Conservation (phyloP, 345 rosid species). For the Populus simonii region DNA sequence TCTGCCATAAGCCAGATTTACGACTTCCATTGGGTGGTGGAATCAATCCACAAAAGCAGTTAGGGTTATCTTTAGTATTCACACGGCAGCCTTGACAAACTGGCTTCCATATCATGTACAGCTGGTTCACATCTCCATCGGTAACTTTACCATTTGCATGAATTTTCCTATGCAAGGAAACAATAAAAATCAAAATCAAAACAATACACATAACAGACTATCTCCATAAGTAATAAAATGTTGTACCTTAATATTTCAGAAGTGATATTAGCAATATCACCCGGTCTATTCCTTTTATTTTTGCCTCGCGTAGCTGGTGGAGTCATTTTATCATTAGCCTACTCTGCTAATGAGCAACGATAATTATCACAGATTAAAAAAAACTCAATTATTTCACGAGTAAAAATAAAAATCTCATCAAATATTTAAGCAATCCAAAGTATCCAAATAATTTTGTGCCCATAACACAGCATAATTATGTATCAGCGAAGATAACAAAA, state of each 20-base stretch:
- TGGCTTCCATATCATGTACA: conserved; percentile 71
- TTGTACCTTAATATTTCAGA: conserved; percentile 54
- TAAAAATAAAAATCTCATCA: background rate
- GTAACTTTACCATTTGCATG: conserved; percentile 59
- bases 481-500: background rate
- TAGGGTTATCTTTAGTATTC: conserved; percentile 87
- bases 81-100: conserved; percentile 94
- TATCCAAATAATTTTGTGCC: no score
- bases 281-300: conserved; percentile 56
- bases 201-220: background rate
- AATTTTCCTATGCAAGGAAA: conserved; percentile 53
- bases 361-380: background rate
- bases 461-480: background rate
- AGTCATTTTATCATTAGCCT: conserved; percentile 52
- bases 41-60: conserved; percentile 83
- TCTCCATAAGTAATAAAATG: conserved; percentile 7
- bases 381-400: background rate
- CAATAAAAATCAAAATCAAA: conserved; percentile 6
- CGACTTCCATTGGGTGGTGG: conserved; percentile 84
- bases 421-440: background rate
- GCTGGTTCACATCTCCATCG: conserved; percentile 57
- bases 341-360: conserved; percentile 17
- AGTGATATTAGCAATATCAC: conserved; percentile 41
- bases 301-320: conserved; percentile 69
- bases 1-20: conserved; percentile 92